Percentiles rank a stretch among this genome's conserved stretches.
Evolutionary conservation across 345 rosid genomes (phyloP).

Genomic region (Heritiera fomes): DNA sequence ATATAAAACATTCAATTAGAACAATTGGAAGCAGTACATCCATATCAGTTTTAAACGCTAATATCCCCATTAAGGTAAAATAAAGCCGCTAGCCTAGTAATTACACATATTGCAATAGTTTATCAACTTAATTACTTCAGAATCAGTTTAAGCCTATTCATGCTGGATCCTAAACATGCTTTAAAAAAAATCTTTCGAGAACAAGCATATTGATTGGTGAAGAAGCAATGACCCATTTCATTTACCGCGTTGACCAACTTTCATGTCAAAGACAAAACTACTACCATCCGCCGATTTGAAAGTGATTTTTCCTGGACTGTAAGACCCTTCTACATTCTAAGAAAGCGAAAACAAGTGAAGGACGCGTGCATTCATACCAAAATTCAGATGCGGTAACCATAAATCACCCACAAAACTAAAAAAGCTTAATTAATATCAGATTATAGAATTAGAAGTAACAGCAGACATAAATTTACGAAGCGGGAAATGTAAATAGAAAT

Average conservation of each 20-base stretch:
- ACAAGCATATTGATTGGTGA: neutral
- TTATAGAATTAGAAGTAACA: neutral
- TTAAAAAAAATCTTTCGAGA: neutral
- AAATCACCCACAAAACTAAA: neutral
- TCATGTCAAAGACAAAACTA: neutral
- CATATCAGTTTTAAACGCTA: neutral
- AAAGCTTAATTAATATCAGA: neutral
- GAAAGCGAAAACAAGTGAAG: neutral
- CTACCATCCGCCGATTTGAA: neutral
- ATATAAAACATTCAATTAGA: neutral
- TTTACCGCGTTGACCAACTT: neutral
- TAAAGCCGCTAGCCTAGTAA: neutral
- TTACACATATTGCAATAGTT: neutral
- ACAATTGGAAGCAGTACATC: neutral
- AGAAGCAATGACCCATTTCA: neutral
- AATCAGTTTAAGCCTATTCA: neutral
- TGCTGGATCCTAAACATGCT: neutral
- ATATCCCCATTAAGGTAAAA: neutral
- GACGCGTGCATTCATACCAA: neutral
- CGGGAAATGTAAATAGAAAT: neutral
- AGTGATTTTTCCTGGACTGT: neutral
- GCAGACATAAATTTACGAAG: neutral
- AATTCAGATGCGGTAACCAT: neutral
- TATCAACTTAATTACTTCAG: neutral
- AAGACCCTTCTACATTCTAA: neutral